Percentiles rank a stretch among this genome's conserved stretches.
These are phyloP conservation scores for Fusarium temperatum DNA, from an alignment of 2,329 filamentous ascomycete species.

Conservation along the genomic window DNA sequence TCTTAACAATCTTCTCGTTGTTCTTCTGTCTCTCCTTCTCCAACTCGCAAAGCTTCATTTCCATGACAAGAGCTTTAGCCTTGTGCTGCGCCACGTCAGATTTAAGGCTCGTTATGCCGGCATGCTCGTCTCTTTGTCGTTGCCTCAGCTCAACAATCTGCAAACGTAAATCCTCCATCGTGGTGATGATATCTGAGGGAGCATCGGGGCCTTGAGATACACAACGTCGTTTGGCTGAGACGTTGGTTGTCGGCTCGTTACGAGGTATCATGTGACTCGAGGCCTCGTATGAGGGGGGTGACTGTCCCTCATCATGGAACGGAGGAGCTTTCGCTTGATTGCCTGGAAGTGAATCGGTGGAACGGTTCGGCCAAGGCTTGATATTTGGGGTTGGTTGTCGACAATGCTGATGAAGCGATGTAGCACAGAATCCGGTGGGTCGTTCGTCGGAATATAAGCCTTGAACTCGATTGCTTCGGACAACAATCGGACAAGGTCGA, in stretches of 20 bases:
- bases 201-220: neutral
- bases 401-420: neutral
- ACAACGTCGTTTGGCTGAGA: neutral
- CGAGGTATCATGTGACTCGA: neutral
- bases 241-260: neutral
- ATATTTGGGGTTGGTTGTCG: neutral
- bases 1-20: rapidly evolving
- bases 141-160: neutral
- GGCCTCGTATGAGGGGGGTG: neutral
- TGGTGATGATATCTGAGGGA: neutral
- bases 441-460: neutral
- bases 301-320: neutral
- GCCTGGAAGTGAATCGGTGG: neutral
- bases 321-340: neutral
- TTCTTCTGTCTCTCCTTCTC: neutral
- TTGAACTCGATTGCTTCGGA: neutral
- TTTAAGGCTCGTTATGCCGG: too few relatives aligned
- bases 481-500: neutral
- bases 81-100: too few relatives aligned
- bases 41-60: neutral
- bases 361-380: neutral
- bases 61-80: too few relatives aligned
- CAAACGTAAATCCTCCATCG: neutral
- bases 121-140: neutral
- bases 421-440: neutral